phyloP scores from a whole-genome alignment of 768 basidiomycete genomes.

The Tulasnella sp. region DNA sequence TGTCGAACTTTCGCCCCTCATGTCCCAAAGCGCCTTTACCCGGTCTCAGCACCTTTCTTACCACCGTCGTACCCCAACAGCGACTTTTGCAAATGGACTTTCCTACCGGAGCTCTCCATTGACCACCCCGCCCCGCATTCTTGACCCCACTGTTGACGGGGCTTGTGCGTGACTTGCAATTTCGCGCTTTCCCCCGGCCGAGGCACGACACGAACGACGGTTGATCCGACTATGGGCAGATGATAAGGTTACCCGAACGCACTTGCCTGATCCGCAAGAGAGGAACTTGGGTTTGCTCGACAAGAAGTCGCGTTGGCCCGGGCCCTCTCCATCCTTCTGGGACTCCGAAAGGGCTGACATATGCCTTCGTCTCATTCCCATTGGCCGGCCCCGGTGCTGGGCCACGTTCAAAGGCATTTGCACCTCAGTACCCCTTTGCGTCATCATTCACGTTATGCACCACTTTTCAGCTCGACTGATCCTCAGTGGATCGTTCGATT shows the following conservation, averaged over 20 bases:
- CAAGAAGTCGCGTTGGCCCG: neutral
- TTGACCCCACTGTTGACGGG: neutral
- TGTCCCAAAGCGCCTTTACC: neutral
- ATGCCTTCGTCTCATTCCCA: neutral
- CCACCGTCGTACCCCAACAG: neutral
- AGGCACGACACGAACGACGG: neutral
- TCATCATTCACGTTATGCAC: neutral
- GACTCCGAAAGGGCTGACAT: neutral
- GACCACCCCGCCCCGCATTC: neutral
- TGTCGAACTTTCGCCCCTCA: constrained; percentile 4
- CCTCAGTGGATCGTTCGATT: neutral
- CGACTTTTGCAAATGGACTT: constrained; percentile 3
- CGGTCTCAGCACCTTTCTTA: neutral
- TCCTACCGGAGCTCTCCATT: neutral
- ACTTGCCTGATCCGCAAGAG: neutral
- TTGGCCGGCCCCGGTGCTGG: neutral
- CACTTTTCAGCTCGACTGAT: neutral
- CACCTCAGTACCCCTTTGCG: neutral
- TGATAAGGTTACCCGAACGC: constrained; percentile 9
- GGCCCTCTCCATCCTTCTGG: neutral
- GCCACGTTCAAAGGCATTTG: constrained; percentile 9
- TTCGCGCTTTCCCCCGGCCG: neutral
- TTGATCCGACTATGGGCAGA: constrained; percentile 3
- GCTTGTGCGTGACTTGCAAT: neutral
- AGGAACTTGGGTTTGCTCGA: neutral